Conservation (phyloP, 257 asterid species). For the Scutellaria minor region DNA sequence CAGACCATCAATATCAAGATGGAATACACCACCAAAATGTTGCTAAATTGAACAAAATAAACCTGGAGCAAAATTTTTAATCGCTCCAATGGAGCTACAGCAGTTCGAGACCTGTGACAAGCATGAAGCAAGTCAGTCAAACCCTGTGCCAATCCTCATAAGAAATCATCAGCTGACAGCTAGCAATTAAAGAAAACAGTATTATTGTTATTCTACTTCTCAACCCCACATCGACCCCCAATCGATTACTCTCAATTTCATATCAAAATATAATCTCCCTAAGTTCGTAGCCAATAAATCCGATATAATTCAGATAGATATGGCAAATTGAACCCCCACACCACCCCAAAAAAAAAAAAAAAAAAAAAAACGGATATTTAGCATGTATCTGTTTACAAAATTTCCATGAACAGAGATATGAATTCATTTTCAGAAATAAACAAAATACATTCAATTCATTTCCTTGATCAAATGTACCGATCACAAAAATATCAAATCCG, state of each 20-base stretch:
- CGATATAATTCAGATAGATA: constrained; percentile 19
- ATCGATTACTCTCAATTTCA: not conserved
- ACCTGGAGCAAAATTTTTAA: constrained; percentile 89
- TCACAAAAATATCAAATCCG: constrained; percentile 11
- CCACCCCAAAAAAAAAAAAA: not conserved
- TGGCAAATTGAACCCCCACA: not conserved
- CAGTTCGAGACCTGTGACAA: constrained; percentile 82
- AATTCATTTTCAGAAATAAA: constrained; percentile 3
- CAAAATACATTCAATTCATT: not conserved
- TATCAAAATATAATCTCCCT: not conserved
- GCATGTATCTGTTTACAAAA: not conserved
- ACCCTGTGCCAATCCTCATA: not conserved
- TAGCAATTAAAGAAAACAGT: constrained; percentile 2
- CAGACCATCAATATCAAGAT: not conserved
- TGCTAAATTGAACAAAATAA: constrained; percentile 21
- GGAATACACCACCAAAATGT: not conserved
- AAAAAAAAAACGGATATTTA: not conserved
- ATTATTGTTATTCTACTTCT: not conserved
- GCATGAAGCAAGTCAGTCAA: constrained; percentile 29
- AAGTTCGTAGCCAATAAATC: not conserved
- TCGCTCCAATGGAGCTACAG: constrained; percentile 95
- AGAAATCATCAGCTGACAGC: constrained; percentile 26
- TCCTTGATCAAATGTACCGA: not conserved
- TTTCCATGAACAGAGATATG: not conserved
- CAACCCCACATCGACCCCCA: not conserved